Conservation (phyloP, 768 basidiomycete species). For the Lactarius tabidus region DNA sequence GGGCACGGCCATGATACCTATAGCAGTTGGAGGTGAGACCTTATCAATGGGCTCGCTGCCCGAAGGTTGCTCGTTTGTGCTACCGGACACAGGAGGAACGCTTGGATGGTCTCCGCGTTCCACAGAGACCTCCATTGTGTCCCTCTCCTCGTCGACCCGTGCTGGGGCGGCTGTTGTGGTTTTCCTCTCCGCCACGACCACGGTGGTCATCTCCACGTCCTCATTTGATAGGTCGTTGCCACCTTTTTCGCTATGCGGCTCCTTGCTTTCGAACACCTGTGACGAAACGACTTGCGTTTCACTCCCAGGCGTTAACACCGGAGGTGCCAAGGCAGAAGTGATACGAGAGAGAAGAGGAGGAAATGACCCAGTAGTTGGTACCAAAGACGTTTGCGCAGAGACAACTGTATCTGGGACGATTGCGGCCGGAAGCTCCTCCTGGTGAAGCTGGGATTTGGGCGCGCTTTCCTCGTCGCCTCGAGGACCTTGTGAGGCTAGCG, state of each 20-base stretch:
- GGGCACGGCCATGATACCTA: neutral
- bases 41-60: neutral
- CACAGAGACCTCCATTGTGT: neutral
- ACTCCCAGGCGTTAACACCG: neutral
- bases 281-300: neutral
- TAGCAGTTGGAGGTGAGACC: neutral
- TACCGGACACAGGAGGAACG: neutral
- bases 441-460: neutral
- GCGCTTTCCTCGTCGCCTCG: neutral
- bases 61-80: conserved; percentile 1
- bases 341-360: neutral
- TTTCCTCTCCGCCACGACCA: neutral
- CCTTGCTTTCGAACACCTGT: neutral
- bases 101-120: neutral
- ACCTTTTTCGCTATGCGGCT: neutral
- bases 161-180: neutral
- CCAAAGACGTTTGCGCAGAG: neutral
- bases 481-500: neutral
- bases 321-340: neutral
- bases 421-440: neutral
- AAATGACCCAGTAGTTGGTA: neutral
- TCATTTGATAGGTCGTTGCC: neutral
- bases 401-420: neutral
- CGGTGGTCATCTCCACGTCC: neutral
- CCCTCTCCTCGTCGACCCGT: neutral